A percentile compares a stretch with the other conserved stretches of the same genome.
Conservation (phyloP, 495 filamentous ascomycete genomes). For the Penicillium canariense region DNA sequence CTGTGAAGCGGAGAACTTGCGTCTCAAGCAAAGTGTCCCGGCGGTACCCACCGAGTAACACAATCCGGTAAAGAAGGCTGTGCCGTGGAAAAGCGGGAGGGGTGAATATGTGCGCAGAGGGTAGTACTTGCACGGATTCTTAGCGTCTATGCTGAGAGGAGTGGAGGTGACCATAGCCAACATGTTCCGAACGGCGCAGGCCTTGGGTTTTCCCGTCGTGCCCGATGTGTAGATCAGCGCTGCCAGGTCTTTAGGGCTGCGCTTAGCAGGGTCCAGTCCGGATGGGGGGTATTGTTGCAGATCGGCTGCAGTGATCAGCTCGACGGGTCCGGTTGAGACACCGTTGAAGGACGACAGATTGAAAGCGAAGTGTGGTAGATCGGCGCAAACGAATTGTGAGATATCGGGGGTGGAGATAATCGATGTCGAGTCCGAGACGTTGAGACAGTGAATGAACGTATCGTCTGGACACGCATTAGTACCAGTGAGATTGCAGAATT, state of each 20-base stretch:
- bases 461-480: constrained; percentile 33
- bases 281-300: constrained; percentile 39
- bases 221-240: constrained; percentile 82
- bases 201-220: constrained; percentile 89
- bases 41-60: constrained; percentile 42
- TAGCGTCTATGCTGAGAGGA: constrained; percentile 34
- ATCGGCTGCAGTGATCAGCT: constrained; percentile 43
- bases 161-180: constrained; percentile 49
- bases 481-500: neutral
- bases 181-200: constrained; percentile 69
- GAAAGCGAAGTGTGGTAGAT: constrained; percentile 40
- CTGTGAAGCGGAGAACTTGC: constrained; percentile 78
- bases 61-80: constrained; percentile 65
- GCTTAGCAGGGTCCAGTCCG: constrained; percentile 34
- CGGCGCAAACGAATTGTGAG: constrained; percentile 34
- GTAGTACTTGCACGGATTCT: constrained; percentile 42
- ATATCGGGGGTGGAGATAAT: constrained; percentile 58
- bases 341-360: constrained; percentile 41
- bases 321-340: constrained; percentile 56
- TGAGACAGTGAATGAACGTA: constrained; percentile 78
- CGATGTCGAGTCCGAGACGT: constrained; percentile 62
- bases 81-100: constrained; percentile 90
- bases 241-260: constrained; percentile 51
- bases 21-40: constrained; percentile 48
- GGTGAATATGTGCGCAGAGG: constrained; percentile 79